A percentile compares a stretch with the other conserved stretches of the same genome.
These are phyloP conservation scores for Penicillium manginii DNA, from an alignment of 495 filamentous ascomycete genomes.

Conservation along the genomic window DNA sequence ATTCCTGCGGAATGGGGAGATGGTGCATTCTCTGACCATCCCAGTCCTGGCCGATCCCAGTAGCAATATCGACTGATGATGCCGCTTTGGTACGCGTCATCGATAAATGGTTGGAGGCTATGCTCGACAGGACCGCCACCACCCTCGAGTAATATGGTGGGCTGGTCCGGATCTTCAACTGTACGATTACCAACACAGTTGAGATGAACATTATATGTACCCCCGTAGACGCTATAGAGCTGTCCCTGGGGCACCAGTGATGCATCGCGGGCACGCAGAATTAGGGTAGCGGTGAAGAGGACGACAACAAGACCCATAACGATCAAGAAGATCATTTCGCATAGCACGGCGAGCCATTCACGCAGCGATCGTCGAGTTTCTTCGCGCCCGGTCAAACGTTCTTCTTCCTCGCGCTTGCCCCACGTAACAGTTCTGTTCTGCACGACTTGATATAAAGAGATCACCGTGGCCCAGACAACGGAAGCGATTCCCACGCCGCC, in stretches of 20 bases:
- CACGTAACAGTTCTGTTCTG: constrained; percentile 78
- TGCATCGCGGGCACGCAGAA: constrained; percentile 75
- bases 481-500: constrained; percentile 87
- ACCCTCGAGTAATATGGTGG: constrained; percentile 81
- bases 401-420: constrained; percentile 91
- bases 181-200: constrained; percentile 73
- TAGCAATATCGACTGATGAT: constrained; percentile 90
- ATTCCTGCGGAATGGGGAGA: constrained; percentile 91
- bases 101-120: constrained; percentile 67
- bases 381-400: constrained; percentile 85
- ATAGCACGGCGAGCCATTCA: constrained; percentile 83
- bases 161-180: constrained; percentile 47
- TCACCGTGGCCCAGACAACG: constrained; percentile 73
- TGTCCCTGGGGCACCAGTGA: constrained; percentile 71
- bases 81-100: constrained; percentile 67
- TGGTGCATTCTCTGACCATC: constrained; percentile 90
- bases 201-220: constrained; percentile 84
- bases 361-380: constrained; percentile 80
- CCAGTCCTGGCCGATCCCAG: constrained; percentile 89
- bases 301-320: constrained; percentile 66
- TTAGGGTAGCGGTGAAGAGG: constrained; percentile 77
- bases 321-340: constrained; percentile 70
- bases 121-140: constrained; percentile 78
- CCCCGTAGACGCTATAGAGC: constrained; percentile 74
- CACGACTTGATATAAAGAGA: constrained; percentile 63